Conservation (phyloP, 1,284 basidiomycete species). For the Tilletia horrida region DNA sequence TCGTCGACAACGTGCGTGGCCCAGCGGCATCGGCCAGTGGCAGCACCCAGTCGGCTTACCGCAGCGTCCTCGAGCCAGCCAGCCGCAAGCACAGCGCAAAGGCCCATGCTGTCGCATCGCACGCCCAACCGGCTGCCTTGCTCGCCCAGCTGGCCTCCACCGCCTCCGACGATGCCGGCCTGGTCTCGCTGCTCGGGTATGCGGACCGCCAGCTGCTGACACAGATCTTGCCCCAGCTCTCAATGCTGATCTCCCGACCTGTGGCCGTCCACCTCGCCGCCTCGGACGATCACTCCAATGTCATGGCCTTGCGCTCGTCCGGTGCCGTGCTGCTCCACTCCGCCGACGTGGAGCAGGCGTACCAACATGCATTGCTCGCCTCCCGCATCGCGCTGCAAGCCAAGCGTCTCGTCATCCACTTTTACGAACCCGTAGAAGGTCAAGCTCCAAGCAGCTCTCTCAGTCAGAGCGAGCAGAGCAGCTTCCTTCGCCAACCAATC, state of each 20-base stretch:
- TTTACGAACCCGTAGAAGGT: constrained; percentile 64
- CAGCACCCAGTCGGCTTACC: background rate
- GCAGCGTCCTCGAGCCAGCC: background rate
- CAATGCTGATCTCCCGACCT: constrained; percentile 39
- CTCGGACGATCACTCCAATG: constrained; percentile 62
- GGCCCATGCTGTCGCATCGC: background rate
- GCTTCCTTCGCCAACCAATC: constrained; percentile 39
- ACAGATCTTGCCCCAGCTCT: constrained; percentile 47
- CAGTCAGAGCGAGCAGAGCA: constrained; percentile 26
- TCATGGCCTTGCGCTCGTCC: constrained; percentile 63
- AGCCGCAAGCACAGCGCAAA: background rate
- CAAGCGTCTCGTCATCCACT: constrained; percentile 71
- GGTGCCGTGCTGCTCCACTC: constrained; percentile 67
- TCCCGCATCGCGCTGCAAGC: constrained; percentile 65
- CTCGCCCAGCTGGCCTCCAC: constrained; percentile 11
- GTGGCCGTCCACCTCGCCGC: constrained; percentile 46
- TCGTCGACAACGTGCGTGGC: background rate
- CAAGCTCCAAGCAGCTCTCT: background rate
- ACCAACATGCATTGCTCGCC: constrained; percentile 71
- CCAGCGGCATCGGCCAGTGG: background rate
- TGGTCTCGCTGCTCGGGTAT: constrained; percentile 37
- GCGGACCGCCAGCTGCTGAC: constrained; percentile 41
- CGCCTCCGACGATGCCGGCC: constrained; percentile 17
- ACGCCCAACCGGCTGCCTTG: constrained; percentile 4
- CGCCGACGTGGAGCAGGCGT: constrained; percentile 65